Base-by-base conservation (phyloP, 305 asterid genomes). In the Solanum hybrid region DNA sequence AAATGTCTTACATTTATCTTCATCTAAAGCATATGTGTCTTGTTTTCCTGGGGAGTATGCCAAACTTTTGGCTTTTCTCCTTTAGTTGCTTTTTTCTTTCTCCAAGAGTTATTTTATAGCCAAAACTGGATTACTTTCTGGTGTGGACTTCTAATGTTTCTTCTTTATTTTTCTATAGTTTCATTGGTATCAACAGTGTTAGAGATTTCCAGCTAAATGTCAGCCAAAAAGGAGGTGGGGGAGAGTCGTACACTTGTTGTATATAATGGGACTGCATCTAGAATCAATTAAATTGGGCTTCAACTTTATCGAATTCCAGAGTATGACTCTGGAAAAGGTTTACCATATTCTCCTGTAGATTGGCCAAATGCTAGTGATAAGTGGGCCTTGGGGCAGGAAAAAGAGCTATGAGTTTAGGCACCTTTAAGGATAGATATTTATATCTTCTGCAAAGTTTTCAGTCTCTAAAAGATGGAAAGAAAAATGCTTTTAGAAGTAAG, bases 331-430 rank as follows among this genome's bases (percentile, higher is more conserved):
- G 90, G 94, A 1, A n/a, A 80, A 87, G 94, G 91, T 33, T 87
- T 92, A 87, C 94, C 94, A 4, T 90, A 92, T 87, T 92, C 90
- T 79, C 92, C 81, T 10, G 85, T 31, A 12, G 90, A 91, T 84
- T 90, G 91, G 91, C 90, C 94, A 32, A 91, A 82, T 73, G 90
- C 15, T n/a, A 86, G 93, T 68, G 90, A 91, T 81, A 61, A 68
- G 37, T 92, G 94, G 94, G 45, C 1, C 6, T 4, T 90, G 90
- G 94, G 70, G 93, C 79, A 12, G 91, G 92, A 70, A 87, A 27
- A 32, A 86, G 91, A 82, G 6, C 41, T 10, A 31, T 24, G 3
- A 3, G 1, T 13, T 36, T 36, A 6, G 91, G 94, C 20, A 33
- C 41, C 82, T 89, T 45, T 15, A 6, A 29, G 2, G 91, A 91